These are phyloP conservation scores for Acanthamoeba royreba DNA, from an alignment of 208 protist species.

Conservation along the genomic window DNA sequence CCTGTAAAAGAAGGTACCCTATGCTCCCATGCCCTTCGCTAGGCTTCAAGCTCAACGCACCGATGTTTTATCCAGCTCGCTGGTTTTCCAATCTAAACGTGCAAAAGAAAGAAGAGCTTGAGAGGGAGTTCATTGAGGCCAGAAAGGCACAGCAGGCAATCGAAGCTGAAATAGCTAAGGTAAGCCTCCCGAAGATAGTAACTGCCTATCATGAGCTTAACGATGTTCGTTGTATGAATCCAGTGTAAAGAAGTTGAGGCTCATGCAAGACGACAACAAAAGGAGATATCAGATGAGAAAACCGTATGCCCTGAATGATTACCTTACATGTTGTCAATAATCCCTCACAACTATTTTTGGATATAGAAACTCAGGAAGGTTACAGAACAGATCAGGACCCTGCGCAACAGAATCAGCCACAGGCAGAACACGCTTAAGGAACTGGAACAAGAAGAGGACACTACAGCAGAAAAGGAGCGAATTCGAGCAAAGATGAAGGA, in stretches of 20 bases:
- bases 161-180: background rate
- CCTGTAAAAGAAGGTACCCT: background rate
- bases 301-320: too few species aligned
- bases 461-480: background rate
- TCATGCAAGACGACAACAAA: background rate
- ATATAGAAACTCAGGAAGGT: slow-evolving; percentile 1
- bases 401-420: background rate
- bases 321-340: too few species aligned
- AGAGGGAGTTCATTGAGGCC: background rate
- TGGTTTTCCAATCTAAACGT: slow-evolving; percentile 28
- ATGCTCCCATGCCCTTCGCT: background rate
- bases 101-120: background rate
- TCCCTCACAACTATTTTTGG: too few species aligned
- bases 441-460: slow-evolving; percentile 30
- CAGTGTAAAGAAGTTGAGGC: background rate
- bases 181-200: too few species aligned
- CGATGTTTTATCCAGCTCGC: too few species aligned
- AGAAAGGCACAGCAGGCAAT: background rate
- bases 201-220: too few species aligned
- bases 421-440: slow-evolving; percentile 33
- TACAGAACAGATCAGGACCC: background rate
- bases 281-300: background rate
- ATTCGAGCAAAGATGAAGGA: slow-evolving; percentile 32
- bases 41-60: too few species aligned
- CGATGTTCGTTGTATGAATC: background rate